Base-by-base conservation (phyloP, 1,139 yeast species). In the Yamadazyma diospyri region DNA sequence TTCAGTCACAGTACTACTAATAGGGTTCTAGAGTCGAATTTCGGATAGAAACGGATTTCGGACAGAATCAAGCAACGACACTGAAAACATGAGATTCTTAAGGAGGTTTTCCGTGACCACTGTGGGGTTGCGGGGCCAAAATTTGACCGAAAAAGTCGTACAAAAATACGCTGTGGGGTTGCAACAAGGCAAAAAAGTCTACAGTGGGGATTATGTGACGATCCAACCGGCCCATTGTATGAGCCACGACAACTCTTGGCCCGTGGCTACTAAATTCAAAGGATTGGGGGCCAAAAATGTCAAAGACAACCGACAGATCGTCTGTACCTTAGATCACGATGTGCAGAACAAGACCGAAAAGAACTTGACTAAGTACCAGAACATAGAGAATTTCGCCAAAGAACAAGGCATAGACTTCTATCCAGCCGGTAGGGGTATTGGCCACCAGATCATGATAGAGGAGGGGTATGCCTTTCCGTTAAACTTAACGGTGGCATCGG, bases 241-340 rank as follows among this genome's bases (percentile, higher is more conserved):
- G 98, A 86, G 97, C 10, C 99, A 92, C 58, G 99, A 92, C 59
- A 92, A 92, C 61, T 82, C 97, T 32, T 92, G 99, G 98, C 99
- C 99, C 0, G 97, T 92, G 17, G 98, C 98, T 1, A 72, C 92
- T 51, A 92, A 92, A 64, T 92, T 94, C 61, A 87, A 79, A 81
- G 95, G 95, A 5, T 71, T 92, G 24, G 98, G 98, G 1, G 97
- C 97, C 27, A 76, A 78, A 15, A 69, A 76, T 41, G 85, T 92
- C 41, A 77, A 82, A 48, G 84, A 92, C 52, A 82, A 84, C 52
- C 71, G 86, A 39, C 99, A 92, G 63, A 86, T 92, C 23, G 97
- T 92, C 31, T 84, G 88, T 71, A 92, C 98, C 3, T 72, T 92
- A 53, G 99, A 92, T 62, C 99, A 92, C 59, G 99, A 94, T 54